Evolutionary conservation across 2,329 filamentous ascomycete species (phyloP), one percentile per base, ranked within the genome.

Genomic region (Cladosporium sp.): DNA sequence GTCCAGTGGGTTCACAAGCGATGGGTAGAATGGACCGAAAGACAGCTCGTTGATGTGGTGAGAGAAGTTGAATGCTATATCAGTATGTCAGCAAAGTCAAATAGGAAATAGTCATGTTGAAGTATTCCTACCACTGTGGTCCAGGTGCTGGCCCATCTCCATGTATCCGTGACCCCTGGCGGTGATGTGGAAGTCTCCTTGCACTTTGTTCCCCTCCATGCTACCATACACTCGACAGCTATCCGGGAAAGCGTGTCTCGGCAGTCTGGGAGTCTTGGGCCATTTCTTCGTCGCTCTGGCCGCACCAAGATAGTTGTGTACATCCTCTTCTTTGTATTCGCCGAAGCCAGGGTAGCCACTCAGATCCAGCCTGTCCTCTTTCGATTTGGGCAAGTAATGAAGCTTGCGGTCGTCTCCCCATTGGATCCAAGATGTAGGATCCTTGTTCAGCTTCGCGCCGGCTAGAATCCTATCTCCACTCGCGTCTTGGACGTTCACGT

Each of bases 111-210:
- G n/a, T n/a, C n/a, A 12, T 3, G 11, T 34, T 9, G 11, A 8
- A 9, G 30, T 9, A 3, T 28, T 22, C 57, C 39, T 81, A 94
- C 91, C 74, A 40, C 73, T 79, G 73, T 97, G 93, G 68, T 96
- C 89, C 64, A 97, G 77, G 78, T 97, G 92, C 61, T 81, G 79
- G 39, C 87, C 89, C 65, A 85, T 81, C 71, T 92, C 91, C 74
- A 85, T 84, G 75, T 99, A 99, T n/a, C 94, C 94, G 74, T 97
- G 93, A 0, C 94, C 94, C 62, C 92, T 80, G 3, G 94, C 94
- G 1, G 94, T 99, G 69, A 99, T 94, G 73, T 99, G 94, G 72
- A 99, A 97, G 74, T 99, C 93, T 3, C 93, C 94, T 75, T 97
- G 93, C 45, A 99, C 94, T 77, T 95, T 96, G 75, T 99, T 99